Conservation (phyloP, 1,139 yeast genomes). For the Diutina rugosa region DNA sequence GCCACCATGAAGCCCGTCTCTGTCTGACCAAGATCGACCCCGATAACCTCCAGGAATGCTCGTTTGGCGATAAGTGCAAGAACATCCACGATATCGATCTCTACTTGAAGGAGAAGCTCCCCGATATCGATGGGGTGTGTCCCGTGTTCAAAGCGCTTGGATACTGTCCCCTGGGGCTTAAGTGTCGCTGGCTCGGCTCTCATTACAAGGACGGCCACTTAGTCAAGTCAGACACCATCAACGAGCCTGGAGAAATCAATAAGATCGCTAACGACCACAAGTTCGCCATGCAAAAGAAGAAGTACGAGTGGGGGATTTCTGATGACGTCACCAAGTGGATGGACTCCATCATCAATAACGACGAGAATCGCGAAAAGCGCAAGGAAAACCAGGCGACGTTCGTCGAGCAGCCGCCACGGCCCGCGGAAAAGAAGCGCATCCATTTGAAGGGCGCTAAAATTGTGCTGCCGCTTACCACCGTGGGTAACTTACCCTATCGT, state of each 20-base stretch:
- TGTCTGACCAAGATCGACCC: slow-evolving; percentile 56
- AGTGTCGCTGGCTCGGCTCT: slow-evolving; percentile 83
- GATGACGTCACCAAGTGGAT: slow-evolving; percentile 41
- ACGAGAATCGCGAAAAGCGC: slow-evolving; percentile 13
- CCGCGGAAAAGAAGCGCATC: slow-evolving; percentile 70
- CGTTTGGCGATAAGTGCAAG: slow-evolving; percentile 65
- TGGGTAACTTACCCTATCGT: slow-evolving; percentile 92
- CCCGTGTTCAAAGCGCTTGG: slow-evolving; percentile 80
- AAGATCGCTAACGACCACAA: slow-evolving; percentile 41
- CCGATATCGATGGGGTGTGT: slow-evolving; percentile 63
- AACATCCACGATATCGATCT: slow-evolving; percentile 60
- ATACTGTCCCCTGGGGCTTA: slow-evolving; percentile 82
- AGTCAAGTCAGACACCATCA: background rate
- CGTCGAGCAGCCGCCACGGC: slow-evolving; percentile 64
- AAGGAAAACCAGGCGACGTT: slow-evolving; percentile 39
- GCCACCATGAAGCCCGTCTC: slow-evolving; percentile 48
- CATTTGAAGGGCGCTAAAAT: slow-evolving; percentile 66
- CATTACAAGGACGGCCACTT: slow-evolving; percentile 30
- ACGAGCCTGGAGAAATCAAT: slow-evolving; percentile 49
- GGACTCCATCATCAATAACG: slow-evolving; percentile 33
- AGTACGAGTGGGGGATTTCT: slow-evolving; percentile 43
- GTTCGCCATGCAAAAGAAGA: slow-evolving; percentile 47
- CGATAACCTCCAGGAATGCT: slow-evolving; percentile 34
- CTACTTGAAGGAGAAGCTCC: slow-evolving; percentile 54
- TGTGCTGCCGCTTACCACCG: slow-evolving; percentile 92